Percentiles rank a stretch among this genome's conserved stretches.
These are phyloP conservation scores for Incumbomyces delicatus DNA, from an alignment of 2,329 filamentous ascomycete genomes.

Conservation along the genomic window DNA sequence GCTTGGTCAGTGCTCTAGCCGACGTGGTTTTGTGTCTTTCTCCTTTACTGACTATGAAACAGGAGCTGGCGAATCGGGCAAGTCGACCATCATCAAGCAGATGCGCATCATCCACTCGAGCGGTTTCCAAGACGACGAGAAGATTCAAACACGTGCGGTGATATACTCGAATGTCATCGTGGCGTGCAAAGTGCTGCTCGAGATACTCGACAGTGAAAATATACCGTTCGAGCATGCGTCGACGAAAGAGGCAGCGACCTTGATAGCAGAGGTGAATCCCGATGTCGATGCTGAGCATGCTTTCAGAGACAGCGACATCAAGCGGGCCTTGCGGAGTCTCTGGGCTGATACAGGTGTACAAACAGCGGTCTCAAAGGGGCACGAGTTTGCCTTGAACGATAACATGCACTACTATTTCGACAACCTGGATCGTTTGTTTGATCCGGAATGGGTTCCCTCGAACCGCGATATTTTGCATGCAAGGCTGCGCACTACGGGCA, in stretches of 20 bases:
- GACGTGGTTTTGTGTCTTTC: not conserved
- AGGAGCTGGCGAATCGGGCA: slow-evolving; percentile 93
- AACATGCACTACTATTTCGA: slow-evolving; percentile 87
- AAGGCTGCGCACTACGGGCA: slow-evolving; percentile 82
- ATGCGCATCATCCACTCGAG: slow-evolving; percentile 96
- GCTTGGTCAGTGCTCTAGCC: slow-evolving; percentile 55
- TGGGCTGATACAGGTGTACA: slow-evolving; percentile 81
- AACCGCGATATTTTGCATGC: slow-evolving; percentile 93
- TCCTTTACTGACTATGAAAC: not conserved
- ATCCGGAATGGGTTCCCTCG: slow-evolving; percentile 70
- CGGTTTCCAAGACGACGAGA: slow-evolving; percentile 81
- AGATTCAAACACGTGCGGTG: slow-evolving; percentile 86
- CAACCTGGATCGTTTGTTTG: slow-evolving; percentile 66
- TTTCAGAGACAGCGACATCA: slow-evolving; percentile 56
- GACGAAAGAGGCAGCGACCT: slow-evolving; percentile 70
- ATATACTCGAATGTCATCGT: slow-evolving; percentile 93
- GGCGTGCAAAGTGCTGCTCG: slow-evolving; percentile 79
- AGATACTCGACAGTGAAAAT: slow-evolving; percentile 78
- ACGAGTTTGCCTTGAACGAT: slow-evolving; percentile 93
- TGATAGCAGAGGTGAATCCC: slow-evolving; percentile 62
- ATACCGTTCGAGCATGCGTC: slow-evolving; percentile 69
- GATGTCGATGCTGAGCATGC: slow-evolving; percentile 76
- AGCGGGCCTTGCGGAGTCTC: slow-evolving; percentile 65
- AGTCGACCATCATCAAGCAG: slow-evolving; percentile 95
- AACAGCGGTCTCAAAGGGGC: slow-evolving; percentile 80